These are phyloP conservation scores for Trichoderma afroharzianum DNA, from an alignment of 2,329 filamentous ascomycete genomes.

Conservation along the genomic window DNA sequence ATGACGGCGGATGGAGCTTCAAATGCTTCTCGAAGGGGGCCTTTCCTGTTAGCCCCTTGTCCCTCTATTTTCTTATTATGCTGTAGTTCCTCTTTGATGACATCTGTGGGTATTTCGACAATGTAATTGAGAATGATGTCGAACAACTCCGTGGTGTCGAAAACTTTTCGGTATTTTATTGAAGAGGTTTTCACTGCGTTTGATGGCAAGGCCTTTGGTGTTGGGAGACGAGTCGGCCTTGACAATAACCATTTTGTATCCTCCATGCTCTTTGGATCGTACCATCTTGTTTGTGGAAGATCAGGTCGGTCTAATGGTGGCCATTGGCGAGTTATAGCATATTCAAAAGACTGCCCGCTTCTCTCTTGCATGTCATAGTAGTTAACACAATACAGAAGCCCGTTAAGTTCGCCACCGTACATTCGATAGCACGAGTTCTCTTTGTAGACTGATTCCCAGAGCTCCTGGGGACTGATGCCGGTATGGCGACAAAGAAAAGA, in stretches of 20 bases:
- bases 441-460: not conserved
- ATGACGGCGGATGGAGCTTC: not conserved
- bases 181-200: not conserved
- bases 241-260: not conserved
- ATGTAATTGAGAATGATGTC: not conserved
- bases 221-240: not conserved
- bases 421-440: not conserved
- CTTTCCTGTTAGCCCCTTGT: no score
- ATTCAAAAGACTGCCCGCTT: not conserved
- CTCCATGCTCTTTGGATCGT: slow-evolving; percentile 1
- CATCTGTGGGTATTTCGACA: not conserved
- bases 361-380: not conserved
- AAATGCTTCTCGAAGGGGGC: not conserved
- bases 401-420: not conserved
- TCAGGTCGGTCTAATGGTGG: not conserved
- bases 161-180: not conserved
- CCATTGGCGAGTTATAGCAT: not conserved
- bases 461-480: not conserved
- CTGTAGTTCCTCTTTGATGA: not conserved
- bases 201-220: not conserved
- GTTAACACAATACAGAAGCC: not conserved
- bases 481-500: not conserved
- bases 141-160: not conserved
- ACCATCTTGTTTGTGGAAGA: not conserved
- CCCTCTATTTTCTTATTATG: not conserved